Evolutionary conservation across 2,329 filamentous ascomycete genomes (phyloP), one percentile per base, ranked within the genome.

Genomic region (Diplodia intermedia): DNA sequence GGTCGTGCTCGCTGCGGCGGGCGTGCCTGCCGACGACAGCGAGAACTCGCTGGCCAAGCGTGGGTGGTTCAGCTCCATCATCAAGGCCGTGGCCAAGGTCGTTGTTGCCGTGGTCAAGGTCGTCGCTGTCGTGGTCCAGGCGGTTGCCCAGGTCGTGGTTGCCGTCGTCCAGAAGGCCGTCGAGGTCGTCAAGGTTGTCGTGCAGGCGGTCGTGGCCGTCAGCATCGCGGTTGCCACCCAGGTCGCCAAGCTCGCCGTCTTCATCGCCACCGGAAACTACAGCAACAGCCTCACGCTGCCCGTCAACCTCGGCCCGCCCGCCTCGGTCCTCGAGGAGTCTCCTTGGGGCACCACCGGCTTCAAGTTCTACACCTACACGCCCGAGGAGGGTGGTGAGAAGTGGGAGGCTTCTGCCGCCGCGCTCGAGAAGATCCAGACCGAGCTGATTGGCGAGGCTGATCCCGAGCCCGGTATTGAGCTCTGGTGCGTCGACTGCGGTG

Each of bases 401-500:
- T 55, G 54, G 63, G 18, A 57, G 63, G 60, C 60, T 9, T 63
- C 60, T 5, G 29, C 23, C 2, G 29, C 60, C 11, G 60, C 60
- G 9, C 68, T 69, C 3, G 68, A 54, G 18, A 62, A 62, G 33
- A 69, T 69, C 53, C 62, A 63, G 4, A 20, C 8, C 6, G 61
- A 60, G 23, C 65, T 70, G 29, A 56, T 65, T 4, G 69, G 69
- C 2, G 66, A 63, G 26, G 56, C 56, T 7, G 60, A 70, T 18
- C 68, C 69, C 20, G 67, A 70, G 57, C 66, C 68, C 14, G 60
- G 69, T 36, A 69, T 70, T 20, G 65, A 69, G 29, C 60, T 71
- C 33, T 71, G 60, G 57, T 71, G 69, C 20, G 69, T 71, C 18
- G 67, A 71, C 38, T 71, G 69, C 31, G 69, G 69, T 5, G 57